Conservation (phyloP, 441 rosid genomes). For the Populus trichocarpa region DNA sequence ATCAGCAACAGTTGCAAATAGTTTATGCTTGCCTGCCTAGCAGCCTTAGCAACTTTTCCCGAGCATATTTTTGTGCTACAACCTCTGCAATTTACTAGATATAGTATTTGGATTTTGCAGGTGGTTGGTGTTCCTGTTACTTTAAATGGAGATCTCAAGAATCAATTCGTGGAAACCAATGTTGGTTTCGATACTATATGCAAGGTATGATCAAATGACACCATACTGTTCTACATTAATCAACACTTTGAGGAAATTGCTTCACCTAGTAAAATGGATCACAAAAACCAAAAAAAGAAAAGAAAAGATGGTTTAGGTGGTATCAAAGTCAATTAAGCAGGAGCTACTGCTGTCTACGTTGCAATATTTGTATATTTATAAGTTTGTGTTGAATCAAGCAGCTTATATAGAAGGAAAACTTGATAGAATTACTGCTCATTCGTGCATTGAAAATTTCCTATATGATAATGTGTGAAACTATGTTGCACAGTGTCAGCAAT, state of each 20-base stretch:
- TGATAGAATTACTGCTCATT: neutral
- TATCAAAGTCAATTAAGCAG: neutral
- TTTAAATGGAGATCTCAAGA: conserved; percentile 94
- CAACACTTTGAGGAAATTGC: neutral
- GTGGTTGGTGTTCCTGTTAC: conserved; percentile 99
- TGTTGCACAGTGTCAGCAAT: neutral
- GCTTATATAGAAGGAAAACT: neutral
- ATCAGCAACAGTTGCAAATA: neutral
- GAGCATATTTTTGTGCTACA: neutral
- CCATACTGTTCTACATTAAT: neutral
- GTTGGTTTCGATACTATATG: conserved; percentile 98
- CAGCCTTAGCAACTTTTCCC: neutral
- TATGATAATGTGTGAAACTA: neutral
- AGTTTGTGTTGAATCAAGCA: neutral
- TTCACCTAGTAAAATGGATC: neutral
- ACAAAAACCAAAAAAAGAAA: neutral
- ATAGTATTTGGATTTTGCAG: conserved; percentile 32
- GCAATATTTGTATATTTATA: neutral
- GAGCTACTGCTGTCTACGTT: neutral
- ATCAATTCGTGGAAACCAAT: conserved; percentile 93
- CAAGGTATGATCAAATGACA: conserved; percentile 49
- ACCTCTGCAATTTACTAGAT: neutral
- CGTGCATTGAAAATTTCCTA: neutral
- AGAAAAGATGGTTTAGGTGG: neutral
- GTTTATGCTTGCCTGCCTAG: neutral